These are phyloP conservation scores for Hebeloma cylindrosporum DNA, from an alignment of 768 basidiomycete genomes.

Conservation along the genomic window DNA sequence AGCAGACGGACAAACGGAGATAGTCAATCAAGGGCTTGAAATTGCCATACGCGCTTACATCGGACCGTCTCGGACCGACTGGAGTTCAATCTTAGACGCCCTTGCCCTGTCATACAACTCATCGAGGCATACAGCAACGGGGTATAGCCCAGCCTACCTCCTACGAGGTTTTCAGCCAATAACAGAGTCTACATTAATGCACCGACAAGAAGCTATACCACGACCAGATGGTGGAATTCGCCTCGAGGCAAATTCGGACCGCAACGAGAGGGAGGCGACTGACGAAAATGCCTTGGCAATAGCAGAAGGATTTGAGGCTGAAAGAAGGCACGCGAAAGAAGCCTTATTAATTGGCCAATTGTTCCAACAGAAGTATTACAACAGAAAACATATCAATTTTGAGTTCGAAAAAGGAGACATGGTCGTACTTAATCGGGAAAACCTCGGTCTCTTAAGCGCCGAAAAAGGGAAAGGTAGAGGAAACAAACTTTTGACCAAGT, in stretches of 20 bases:
- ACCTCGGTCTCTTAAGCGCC: conserved; percentile 17
- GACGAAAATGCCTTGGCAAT: conserved; percentile 4
- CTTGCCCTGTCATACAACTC: conserved; percentile 33
- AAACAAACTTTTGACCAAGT: conserved; percentile 26
- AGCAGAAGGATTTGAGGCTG: conserved; percentile 10
- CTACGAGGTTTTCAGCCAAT: conserved; percentile 27
- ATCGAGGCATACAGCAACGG: conserved; percentile 25
- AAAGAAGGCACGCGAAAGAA: conserved; percentile 13
- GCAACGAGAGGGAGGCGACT: not conserved
- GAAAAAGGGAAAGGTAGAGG: conserved; percentile 30
- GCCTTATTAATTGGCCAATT: conserved; percentile 14
- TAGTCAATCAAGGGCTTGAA: conserved; percentile 33
- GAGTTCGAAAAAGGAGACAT: conserved; percentile 31
- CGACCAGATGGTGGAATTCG: not conserved
- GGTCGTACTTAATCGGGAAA: conserved; percentile 27
- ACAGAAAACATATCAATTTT: conserved; percentile 8
- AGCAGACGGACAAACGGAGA: conserved; percentile 39
- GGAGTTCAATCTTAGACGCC: conserved; percentile 22
- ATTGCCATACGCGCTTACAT: conserved; percentile 31
- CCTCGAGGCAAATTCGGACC: not conserved
- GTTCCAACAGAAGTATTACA: conserved; percentile 16
- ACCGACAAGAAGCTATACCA: not conserved
- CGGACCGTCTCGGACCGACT: conserved; percentile 22
- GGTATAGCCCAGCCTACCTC: conserved; percentile 27
- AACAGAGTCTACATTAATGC: conserved; percentile 11